Conservation (phyloP, 768 basidiomycete species). For the Cyclocybe cylindracea region DNA sequence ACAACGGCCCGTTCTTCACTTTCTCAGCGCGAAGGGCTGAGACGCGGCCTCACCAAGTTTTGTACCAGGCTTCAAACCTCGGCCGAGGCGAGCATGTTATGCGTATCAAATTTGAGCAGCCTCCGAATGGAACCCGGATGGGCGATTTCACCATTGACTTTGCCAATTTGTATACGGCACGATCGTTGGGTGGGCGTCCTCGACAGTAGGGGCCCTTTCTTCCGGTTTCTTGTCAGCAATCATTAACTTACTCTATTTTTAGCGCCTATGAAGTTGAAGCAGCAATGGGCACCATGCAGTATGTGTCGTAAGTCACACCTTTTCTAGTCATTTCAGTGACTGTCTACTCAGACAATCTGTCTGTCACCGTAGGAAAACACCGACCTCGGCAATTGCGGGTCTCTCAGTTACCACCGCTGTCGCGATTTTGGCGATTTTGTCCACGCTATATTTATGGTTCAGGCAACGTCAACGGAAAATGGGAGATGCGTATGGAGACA, state of each 20-base stretch:
- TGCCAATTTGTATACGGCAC: slow-evolving; percentile 21
- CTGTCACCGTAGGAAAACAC: background rate
- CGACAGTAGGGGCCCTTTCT: background rate
- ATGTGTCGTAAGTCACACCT: no score
- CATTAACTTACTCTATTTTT: background rate
- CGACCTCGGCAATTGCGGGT: no score
- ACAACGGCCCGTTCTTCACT: slow-evolving; percentile 8
- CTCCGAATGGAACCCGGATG: slow-evolving; percentile 6
- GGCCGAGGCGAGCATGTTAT: slow-evolving; percentile 17
- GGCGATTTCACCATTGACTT: slow-evolving; percentile 19
- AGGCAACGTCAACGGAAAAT: background rate
- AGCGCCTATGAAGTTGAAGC: background rate
- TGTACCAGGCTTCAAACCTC: slow-evolving; percentile 17
- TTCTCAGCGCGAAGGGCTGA: slow-evolving; percentile 15
- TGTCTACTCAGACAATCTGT: background rate
- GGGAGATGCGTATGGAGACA: background rate
- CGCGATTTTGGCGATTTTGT: background rate
- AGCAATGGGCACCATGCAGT: background rate
- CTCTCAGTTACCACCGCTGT: background rate
- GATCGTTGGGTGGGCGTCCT: slow-evolving; percentile 17
- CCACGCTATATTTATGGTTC: background rate
- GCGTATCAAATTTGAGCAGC: slow-evolving; percentile 12
- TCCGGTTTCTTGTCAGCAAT: background rate
- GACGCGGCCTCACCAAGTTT: slow-evolving; percentile 14
- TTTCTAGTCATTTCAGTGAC: no score